Percentiles rank a stretch among this genome's conserved stretches.
These are phyloP conservation scores for Leccinum obscurum DNA, from an alignment of 768 basidiomycete genomes.

Conservation along the genomic window DNA sequence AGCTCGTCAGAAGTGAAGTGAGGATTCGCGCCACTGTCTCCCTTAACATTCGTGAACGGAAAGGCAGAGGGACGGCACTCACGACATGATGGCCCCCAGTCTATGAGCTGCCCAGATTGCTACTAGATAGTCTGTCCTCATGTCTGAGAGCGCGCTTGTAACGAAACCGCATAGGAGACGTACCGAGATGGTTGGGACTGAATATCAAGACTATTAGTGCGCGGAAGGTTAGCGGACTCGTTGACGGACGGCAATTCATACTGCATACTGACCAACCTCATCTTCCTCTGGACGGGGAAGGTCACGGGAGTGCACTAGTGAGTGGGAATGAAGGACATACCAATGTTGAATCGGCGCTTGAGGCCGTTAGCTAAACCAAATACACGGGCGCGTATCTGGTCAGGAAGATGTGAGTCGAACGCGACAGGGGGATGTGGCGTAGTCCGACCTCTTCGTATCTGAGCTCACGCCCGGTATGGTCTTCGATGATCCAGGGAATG, in stretches of 20 bases:
- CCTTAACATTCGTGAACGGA: slow-evolving; percentile 1
- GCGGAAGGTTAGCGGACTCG: slow-evolving; percentile 7
- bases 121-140: slow-evolving; percentile 49
- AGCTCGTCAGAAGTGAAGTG: slow-evolving; percentile 58
- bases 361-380: slow-evolving; percentile 41
- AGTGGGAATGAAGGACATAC: slow-evolving; percentile 23
- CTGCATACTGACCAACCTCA: slow-evolving; percentile 38
- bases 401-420: neutral
- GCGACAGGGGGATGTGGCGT: neutral
- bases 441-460: slow-evolving; percentile 38
- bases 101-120: slow-evolving; percentile 57
- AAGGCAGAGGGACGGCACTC: slow-evolving; percentile 25
- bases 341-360: slow-evolving; percentile 33
- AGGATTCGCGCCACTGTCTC: slow-evolving; percentile 61
- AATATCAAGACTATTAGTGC: slow-evolving; percentile 53
- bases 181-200: slow-evolving; percentile 68
- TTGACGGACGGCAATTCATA: neutral
- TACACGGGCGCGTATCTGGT: slow-evolving; percentile 37
- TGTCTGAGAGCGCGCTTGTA: neutral
- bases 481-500: slow-evolving; percentile 44
- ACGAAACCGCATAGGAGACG: slow-evolving; percentile 11
- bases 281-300: slow-evolving; percentile 32
- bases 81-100: slow-evolving; percentile 60
- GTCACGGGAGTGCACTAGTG: neutral
- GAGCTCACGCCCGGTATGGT: slow-evolving; percentile 37